Evolutionary conservation across 352 stramenopile genomes (phyloP).

Genomic region (Plasmopara halstedii): DNA sequence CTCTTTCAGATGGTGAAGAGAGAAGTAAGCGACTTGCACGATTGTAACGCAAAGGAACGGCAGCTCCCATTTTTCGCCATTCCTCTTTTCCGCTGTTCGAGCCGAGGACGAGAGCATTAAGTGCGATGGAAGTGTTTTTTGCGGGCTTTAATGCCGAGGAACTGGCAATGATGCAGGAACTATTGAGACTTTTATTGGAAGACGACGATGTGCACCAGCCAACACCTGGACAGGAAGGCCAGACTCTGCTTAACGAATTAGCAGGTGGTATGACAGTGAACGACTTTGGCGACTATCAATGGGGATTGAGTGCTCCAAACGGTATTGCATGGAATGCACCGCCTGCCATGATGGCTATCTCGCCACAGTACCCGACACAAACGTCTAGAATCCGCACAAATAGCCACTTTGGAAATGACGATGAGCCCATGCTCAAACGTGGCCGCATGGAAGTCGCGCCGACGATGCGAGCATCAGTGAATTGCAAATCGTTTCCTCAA

Average conservation of each 20-base stretch:
- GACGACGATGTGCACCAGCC: slow-evolving; percentile 25
- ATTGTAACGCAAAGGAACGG: background rate
- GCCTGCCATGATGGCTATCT: slow-evolving; percentile 8
- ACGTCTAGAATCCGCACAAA: slow-evolving; percentile 16
- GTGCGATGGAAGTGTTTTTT: slow-evolving; percentile 26
- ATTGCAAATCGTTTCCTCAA: slow-evolving; percentile 12
- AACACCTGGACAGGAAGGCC: slow-evolving; percentile 12
- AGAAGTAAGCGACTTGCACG: background rate
- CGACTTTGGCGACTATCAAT: slow-evolving; percentile 8
- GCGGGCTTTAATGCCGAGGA: slow-evolving; percentile 33
- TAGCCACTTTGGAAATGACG: slow-evolving; percentile 24
- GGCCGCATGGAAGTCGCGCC: slow-evolving; percentile 15
- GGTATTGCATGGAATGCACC: slow-evolving; percentile 15
- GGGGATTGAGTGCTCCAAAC: slow-evolving; percentile 6
- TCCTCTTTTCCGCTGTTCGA: slow-evolving; percentile 22
- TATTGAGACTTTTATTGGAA: slow-evolving; percentile 25
- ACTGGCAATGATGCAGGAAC: slow-evolving; percentile 33
- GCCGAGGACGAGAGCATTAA: slow-evolving; percentile 19
- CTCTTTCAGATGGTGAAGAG: slow-evolving; percentile 14
- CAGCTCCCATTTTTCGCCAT: slow-evolving; percentile 5
- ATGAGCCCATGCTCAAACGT: slow-evolving; percentile 26
- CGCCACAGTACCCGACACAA: slow-evolving; percentile 9
- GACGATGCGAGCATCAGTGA: slow-evolving; percentile 17
- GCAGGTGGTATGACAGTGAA: slow-evolving; percentile 5
- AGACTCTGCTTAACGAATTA: slow-evolving; percentile 14